These are phyloP conservation scores for Tieghemostelium lacteum DNA, from an alignment of 78 protist genomes.

Conservation along the genomic window DNA sequence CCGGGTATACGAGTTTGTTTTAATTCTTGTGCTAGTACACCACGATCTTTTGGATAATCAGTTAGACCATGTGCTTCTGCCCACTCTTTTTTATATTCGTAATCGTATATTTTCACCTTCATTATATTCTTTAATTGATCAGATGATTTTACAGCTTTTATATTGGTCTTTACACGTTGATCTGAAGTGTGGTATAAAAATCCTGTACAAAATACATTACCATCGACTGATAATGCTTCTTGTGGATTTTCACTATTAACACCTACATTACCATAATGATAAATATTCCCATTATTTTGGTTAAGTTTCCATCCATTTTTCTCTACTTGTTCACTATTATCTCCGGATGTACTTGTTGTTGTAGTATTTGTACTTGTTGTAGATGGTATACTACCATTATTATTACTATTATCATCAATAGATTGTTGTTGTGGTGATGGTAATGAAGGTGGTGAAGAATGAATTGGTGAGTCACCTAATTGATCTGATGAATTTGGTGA, in stretches of 20 bases:
- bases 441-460: conserved; percentile 1
- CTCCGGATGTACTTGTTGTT: conserved; percentile 1
- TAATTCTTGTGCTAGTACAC: conserved; percentile 82
- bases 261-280: conserved; percentile 76
- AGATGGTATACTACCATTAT: conserved; percentile 1
- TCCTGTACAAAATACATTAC: conserved; percentile 77
- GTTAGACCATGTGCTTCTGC: neutral
- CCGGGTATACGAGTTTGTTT: conserved; percentile 32
- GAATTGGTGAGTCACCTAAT: neutral
- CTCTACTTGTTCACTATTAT: neutral
- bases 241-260: conserved; percentile 77
- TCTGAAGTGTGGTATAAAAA: conserved; percentile 63
- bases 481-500: neutral
- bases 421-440: neutral
- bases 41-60: conserved; percentile 39
- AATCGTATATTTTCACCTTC: conserved; percentile 54
- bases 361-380: conserved; percentile 36
- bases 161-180: conserved; percentile 59
- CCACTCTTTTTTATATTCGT: conserved; percentile 56
- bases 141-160: conserved; percentile 28
- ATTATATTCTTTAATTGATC: conserved; percentile 42
- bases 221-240: conserved; percentile 79
- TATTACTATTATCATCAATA: too few species aligned
- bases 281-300: conserved; percentile 31
- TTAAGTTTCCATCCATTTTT: neutral